phyloP scores from a whole-genome alignment of 2,329 filamentous ascomycete genomes.

The Sordariomycetes sp. region DNA sequence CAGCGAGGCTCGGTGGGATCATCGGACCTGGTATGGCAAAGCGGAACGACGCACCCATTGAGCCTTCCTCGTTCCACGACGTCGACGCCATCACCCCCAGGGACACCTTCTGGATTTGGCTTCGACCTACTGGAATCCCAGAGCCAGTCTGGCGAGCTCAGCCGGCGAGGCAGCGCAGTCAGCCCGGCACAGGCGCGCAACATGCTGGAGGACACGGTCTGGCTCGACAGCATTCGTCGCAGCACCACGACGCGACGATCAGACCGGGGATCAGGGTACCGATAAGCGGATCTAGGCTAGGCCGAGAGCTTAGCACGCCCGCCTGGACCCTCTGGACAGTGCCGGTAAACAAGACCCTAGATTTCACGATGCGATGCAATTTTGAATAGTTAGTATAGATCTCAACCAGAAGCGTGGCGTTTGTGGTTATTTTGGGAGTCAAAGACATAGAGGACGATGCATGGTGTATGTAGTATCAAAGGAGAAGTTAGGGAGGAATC shows the following conservation, averaged over 20 bases:
- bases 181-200: constrained; percentile 72
- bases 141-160: constrained; percentile 29
- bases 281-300: constrained; percentile 17
- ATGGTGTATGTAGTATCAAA: no score
- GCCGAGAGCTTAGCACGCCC: no score
- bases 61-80: constrained; percentile 41
- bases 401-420: no score
- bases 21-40: neutral
- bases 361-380: no score
- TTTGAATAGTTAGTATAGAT: no score
- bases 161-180: constrained; percentile 58
- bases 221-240: constrained; percentile 85
- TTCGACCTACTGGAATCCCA: constrained; percentile 46
- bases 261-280: constrained; percentile 29
- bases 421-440: no score
- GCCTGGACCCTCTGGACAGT: no score
- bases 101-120: constrained; percentile 39
- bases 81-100: constrained; percentile 24
- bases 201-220: constrained; percentile 80
- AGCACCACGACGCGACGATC: constrained; percentile 63
- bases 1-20: neutral
- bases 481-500: no score
- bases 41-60: constrained; percentile 35
- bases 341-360: no score
- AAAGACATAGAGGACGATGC: no score